Conservation (phyloP, 1,139 yeast species). For the Yamadazyma siamensis region DNA sequence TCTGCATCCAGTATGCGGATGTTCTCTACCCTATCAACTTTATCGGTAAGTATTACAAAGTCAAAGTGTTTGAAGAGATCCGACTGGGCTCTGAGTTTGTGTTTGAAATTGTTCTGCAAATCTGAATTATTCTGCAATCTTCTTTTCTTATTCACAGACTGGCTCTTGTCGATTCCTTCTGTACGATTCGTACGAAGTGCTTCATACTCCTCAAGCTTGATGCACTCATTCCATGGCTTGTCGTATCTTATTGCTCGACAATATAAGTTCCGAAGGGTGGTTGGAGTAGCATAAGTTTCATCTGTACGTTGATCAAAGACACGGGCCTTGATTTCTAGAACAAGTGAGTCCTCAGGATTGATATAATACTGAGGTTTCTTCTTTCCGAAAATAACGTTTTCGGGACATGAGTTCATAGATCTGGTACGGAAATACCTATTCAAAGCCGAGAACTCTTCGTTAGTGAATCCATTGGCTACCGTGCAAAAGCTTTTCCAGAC, state of each 20-base stretch:
- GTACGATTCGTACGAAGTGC: conserved; percentile 29
- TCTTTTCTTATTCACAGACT: conserved; percentile 22
- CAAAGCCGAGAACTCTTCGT: conserved; percentile 58
- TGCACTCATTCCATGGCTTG: conserved; percentile 53
- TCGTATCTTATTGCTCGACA: conserved; percentile 69
- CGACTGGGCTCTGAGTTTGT: conserved; percentile 1
- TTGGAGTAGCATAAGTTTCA: conserved; percentile 55
- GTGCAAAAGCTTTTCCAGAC: conserved; percentile 61
- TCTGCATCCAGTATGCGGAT: conserved; percentile 29
- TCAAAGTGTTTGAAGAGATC: conserved; percentile 21
- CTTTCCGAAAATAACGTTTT: conserved; percentile 53
- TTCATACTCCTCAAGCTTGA: conserved; percentile 55
- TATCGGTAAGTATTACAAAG: conserved; percentile 44
- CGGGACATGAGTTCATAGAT: conserved; percentile 31
- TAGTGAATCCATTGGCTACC: conserved; percentile 82
- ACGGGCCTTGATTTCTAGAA: conserved; percentile 82
- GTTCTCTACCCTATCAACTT: conserved; percentile 20
- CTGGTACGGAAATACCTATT: conserved; percentile 52
- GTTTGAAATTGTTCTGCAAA: conserved; percentile 4
- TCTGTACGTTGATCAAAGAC: conserved; percentile 54
- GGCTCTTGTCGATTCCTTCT: conserved; percentile 23
- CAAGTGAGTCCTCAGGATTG: conserved; percentile 70
- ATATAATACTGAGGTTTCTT: conserved; percentile 75
- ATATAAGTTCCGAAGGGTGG: conserved; percentile 75
- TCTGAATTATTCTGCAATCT: conserved; percentile 4